phyloP scores from a whole-genome alignment of 306 rosid genomes.

The Malus fusca region DNA sequence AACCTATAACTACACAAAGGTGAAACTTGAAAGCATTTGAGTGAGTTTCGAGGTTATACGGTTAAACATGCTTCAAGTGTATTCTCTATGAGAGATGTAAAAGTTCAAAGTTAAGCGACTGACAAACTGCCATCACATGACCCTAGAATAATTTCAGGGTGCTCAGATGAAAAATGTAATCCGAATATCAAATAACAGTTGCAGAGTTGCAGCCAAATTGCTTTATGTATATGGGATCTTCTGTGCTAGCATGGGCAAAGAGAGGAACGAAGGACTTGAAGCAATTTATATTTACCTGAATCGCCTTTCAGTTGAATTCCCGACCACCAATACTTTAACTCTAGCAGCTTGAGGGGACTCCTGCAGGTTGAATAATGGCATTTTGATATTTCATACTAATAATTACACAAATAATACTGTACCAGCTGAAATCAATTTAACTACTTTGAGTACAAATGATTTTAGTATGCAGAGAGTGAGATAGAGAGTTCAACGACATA shows the following conservation, averaged over 20 bases:
- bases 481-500: background rate
- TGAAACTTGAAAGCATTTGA: background rate
- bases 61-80: background rate
- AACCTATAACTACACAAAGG: background rate
- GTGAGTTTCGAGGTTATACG: background rate
- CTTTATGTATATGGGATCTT: background rate
- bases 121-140: background rate
- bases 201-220: background rate
- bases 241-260: background rate
- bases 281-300: constrained; percentile 52
- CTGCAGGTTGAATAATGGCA: constrained; percentile 28
- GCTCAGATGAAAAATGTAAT: background rate
- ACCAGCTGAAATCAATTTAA: background rate
- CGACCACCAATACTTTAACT: constrained; percentile 95
- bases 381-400: background rate
- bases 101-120: background rate
- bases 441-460: too few relatives aligned
- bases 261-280: background rate
- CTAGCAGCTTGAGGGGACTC: constrained; percentile 99
- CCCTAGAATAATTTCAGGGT: background rate
- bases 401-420: background rate
- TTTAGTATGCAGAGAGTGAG: too few relatives aligned
- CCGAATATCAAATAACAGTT: background rate
- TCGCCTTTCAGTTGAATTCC: constrained; percentile 96
- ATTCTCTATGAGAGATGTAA: background rate